Base-by-base conservation (phyloP, 83 land plant genomes). In the Picea mariana region DNA sequence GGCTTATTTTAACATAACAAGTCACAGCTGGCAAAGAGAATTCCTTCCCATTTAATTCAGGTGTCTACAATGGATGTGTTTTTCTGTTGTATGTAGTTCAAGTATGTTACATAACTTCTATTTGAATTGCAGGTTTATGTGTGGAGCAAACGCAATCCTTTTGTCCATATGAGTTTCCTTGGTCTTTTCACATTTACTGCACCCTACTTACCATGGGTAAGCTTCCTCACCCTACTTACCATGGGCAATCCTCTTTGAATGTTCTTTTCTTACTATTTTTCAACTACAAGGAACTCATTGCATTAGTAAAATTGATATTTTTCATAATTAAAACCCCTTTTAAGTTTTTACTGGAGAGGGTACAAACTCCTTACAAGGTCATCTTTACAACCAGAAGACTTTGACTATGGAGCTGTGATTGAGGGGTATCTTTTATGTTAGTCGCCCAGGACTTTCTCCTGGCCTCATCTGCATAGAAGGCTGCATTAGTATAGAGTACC, bases 111-210 rank as follows among this genome's bases (percentile, higher is more conserved):
- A 47, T 23, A 73, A 73, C 59, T 73, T 73, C 11, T 16, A 23
- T 62, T 65, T 34, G 8, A 42, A 55, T 68, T 83, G 49, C 89
- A 97, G 99, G 99, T 97, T 40, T 97, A 97, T 87, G 99, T 97
- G 17, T 97, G 99, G 99, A 97, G 99, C 88, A 97, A 93, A 81
- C 95, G 97, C 27, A 97, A 97, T 89, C 99, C 99, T 63, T 91
- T 83, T 83, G 97, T 97, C 60, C 99, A 93, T 81, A 97, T 97
- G 99, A 97, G 98, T 69, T 97, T 97, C 82, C 86, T 97, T 83
- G 99, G 99, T 62, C 94, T 97, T 18, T 97, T 97, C 83, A 97
- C 97, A 60, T 97, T 97, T 82, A 97, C 99, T 73, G 98, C 99
- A 64, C 99, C 98, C 52, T 95, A 97, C 84, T 86, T 97, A 40